Percentiles rank a stretch among this genome's conserved stretches.
phyloP scores from a whole-genome alignment of 2,329 filamentous ascomycete genomes.

The Dactylonectria macrodidyma region DNA sequence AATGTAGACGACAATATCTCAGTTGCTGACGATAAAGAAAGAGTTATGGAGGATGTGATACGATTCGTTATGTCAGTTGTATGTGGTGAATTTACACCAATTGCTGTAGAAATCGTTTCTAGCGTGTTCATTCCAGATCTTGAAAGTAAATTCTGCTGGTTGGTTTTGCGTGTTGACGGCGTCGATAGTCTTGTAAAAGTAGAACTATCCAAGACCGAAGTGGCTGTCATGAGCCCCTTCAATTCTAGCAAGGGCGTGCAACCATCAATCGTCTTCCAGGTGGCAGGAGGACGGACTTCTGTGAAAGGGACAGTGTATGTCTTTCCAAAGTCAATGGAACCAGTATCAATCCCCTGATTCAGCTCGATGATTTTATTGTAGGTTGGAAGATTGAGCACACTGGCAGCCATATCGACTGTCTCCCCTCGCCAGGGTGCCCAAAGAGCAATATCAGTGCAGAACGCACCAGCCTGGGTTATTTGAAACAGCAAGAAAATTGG shows the following conservation, averaged over 20 bases:
- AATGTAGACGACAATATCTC: too few species aligned
- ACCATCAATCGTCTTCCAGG: not conserved
- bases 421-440: slow-evolving; percentile 8
- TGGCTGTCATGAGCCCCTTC: too few species aligned
- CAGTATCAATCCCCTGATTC: not conserved
- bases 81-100: too few species aligned
- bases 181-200: too few species aligned
- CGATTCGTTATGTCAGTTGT: too few species aligned
- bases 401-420: not conserved
- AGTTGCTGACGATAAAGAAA: too few species aligned
- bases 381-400: not conserved
- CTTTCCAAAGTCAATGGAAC: not conserved
- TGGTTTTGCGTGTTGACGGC: too few species aligned
- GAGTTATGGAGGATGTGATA: too few species aligned
- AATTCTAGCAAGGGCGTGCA: slow-evolving; percentile 8
- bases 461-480: not conserved
- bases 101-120: too few species aligned
- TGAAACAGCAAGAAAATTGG: not conserved
- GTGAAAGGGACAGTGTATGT: slow-evolving; percentile 4
- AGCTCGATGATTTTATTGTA: slow-evolving; percentile 4
- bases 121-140: too few species aligned
- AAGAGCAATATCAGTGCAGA: slow-evolving; percentile 10
- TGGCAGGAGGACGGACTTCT: not conserved
- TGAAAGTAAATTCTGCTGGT: too few species aligned
- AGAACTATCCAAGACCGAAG: too few species aligned